A percentile compares a stretch with the other conserved stretches of the same genome.
Evolutionary conservation across 208 protist genomes (phyloP).

Genomic region (Crithidia sp.): DNA sequence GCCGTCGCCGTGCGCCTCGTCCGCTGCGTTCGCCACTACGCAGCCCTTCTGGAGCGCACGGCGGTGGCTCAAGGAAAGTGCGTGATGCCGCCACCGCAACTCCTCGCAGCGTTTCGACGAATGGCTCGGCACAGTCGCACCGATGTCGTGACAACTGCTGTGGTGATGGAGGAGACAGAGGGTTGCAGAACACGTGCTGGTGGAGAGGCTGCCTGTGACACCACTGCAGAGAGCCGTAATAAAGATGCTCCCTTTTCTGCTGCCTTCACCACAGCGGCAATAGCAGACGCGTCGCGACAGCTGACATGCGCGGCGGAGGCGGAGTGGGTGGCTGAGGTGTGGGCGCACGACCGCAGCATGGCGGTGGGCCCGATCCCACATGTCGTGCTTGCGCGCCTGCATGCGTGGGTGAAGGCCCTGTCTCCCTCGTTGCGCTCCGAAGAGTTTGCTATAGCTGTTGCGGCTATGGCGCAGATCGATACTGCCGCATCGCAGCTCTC

Average conservation of each 20-base stretch:
- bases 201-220: too few species aligned
- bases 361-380: neutral
- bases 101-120: conserved; percentile 5
- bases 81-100: neutral
- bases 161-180: neutral
- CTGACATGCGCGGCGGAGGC: neutral
- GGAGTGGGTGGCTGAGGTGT: conserved; percentile 2
- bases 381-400: conserved; percentile 1
- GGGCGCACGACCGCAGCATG: neutral
- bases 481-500: neutral
- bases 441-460: neutral
- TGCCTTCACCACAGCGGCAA: neutral
- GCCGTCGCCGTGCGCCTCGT: conserved; percentile 17
- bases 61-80: too few species aligned
- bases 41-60: too few species aligned
- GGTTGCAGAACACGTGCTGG: too few species aligned
- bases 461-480: neutral
- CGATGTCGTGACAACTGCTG: neutral
- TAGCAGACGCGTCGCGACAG: neutral
- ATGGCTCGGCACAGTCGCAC: conserved; percentile 8
- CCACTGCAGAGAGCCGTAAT: too few species aligned
- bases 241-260: neutral
- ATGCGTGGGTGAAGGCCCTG: conserved; percentile 14
- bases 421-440: conserved; percentile 9
- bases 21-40: neutral